phyloP scores from a whole-genome alignment of 2,329 filamentous ascomycete species.

The Elsinoe batatas region DNA sequence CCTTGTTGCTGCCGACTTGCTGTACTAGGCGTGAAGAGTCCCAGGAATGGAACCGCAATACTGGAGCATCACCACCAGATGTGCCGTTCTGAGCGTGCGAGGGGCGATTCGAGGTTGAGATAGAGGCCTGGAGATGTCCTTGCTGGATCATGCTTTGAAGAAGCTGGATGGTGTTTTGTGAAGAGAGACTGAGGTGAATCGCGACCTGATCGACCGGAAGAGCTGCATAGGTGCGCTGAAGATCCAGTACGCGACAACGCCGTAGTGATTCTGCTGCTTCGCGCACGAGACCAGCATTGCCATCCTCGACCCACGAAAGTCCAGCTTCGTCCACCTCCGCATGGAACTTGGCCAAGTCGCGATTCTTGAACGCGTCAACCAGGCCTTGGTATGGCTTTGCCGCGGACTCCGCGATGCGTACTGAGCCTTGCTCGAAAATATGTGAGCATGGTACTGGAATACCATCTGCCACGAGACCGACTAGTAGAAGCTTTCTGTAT shows the following conservation, averaged over 20 bases:
- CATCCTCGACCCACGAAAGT: slow-evolving; percentile 47
- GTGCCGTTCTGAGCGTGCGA: not conserved
- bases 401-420: slow-evolving; percentile 48
- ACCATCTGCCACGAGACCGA: slow-evolving; percentile 62
- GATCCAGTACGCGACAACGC: slow-evolving; percentile 62
- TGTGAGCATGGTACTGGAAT: slow-evolving; percentile 47
- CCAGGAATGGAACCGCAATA: slow-evolving; percentile 45
- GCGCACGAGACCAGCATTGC: slow-evolving; percentile 60
- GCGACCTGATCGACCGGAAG: slow-evolving; percentile 48
- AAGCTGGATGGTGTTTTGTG: slow-evolving; percentile 44
- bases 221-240: slow-evolving; percentile 63
- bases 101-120: slow-evolving; percentile 29
- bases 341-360: slow-evolving; percentile 50
- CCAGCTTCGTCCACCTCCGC: slow-evolving; percentile 52
- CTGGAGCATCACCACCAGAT: slow-evolving; percentile 25
- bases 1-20: slow-evolving; percentile 22
- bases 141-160: slow-evolving; percentile 43
- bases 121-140: slow-evolving; percentile 41
- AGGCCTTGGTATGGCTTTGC: slow-evolving; percentile 63
- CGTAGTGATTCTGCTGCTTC: slow-evolving; percentile 63
- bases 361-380: slow-evolving; percentile 56
- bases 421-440: slow-evolving; percentile 43
- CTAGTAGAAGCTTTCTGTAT: slow-evolving; percentile 83
- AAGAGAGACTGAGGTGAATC: slow-evolving; percentile 39
- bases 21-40: slow-evolving; percentile 7